phyloP scores from a whole-genome alignment of 1,284 basidiomycete species.

The Ceratobasidium sp. region DNA sequence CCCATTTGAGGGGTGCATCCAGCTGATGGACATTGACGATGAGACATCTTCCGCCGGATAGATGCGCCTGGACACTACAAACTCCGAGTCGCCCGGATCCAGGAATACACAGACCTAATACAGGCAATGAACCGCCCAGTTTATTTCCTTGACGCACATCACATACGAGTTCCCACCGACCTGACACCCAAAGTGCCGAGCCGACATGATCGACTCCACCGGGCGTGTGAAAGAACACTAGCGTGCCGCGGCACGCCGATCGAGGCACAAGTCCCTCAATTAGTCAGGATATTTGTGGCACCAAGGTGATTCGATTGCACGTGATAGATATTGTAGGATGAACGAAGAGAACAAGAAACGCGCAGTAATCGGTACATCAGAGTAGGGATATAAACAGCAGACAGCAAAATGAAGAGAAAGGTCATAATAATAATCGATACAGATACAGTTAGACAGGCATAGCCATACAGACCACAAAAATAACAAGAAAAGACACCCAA shows the following conservation, averaged over 20 bases:
- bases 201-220: too few species aligned
- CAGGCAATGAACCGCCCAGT: too few species aligned
- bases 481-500: background rate
- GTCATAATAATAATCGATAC: background rate
- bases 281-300: background rate
- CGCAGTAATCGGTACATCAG: background rate
- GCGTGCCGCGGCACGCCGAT: background rate
- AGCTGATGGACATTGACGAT: too few species aligned
- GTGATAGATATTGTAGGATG: background rate
- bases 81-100: too few species aligned
- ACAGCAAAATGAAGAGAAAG: too few species aligned
- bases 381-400: background rate
- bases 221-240: background rate
- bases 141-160: too few species aligned
- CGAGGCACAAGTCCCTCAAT: slow-evolving; percentile 3
- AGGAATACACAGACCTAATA: too few species aligned
- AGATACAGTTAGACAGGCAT: background rate
- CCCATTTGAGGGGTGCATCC: too few species aligned
- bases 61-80: too few species aligned
- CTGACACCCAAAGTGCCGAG: too few species aligned
- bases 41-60: too few species aligned
- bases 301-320: background rate
- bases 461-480: background rate
- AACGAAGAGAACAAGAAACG: background rate
- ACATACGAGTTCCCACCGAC: too few species aligned